Evolutionary conservation across 2,329 filamentous ascomycete genomes (phyloP).

Genomic region (Thermothelomyces thermophilus): DNA sequence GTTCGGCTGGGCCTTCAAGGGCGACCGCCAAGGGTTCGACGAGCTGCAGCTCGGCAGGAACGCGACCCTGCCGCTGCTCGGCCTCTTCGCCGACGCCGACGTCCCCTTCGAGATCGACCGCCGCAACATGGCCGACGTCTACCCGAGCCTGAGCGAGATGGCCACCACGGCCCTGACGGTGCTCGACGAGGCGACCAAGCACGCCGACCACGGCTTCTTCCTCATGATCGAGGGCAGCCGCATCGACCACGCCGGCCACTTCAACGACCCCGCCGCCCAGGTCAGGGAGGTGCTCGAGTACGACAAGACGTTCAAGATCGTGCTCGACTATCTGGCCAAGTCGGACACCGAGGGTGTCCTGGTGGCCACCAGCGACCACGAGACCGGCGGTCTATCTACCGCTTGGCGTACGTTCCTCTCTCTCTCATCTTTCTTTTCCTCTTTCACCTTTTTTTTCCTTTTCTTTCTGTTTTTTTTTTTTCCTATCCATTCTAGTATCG

Average conservation of each 20-base stretch:
- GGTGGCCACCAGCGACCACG: constrained; percentile 89
- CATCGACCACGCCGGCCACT: constrained; percentile 90
- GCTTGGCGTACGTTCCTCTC: constrained; percentile 60
- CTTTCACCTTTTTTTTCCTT: background rate
- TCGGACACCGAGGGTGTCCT: constrained; percentile 70
- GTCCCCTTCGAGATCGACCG: constrained; percentile 94
- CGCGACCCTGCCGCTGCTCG: constrained; percentile 73
- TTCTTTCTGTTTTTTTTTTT: background rate
- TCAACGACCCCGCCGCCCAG: constrained; percentile 76
- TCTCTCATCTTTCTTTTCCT: background rate
- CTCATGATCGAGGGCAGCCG: constrained; percentile 96
- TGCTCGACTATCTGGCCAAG: constrained; percentile 75
- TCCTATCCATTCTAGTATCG: background rate
- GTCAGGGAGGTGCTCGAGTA: constrained; percentile 94
- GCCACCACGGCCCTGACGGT: constrained; percentile 71
- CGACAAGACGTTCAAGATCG: constrained; percentile 75
- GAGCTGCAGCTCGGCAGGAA: constrained; percentile 58
- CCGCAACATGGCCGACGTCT: constrained; percentile 66
- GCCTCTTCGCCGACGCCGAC: constrained; percentile 74
- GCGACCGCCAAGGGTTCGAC: constrained; percentile 69
- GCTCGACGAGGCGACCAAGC: constrained; percentile 71
- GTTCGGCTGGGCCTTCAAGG: constrained; percentile 71
- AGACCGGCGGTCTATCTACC: constrained; percentile 81
- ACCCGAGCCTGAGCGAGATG: constrained; percentile 91
- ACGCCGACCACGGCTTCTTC: constrained; percentile 91